phyloP scores from a whole-genome alignment of 495 filamentous ascomycete species.

The Monascus purpureus region DNA sequence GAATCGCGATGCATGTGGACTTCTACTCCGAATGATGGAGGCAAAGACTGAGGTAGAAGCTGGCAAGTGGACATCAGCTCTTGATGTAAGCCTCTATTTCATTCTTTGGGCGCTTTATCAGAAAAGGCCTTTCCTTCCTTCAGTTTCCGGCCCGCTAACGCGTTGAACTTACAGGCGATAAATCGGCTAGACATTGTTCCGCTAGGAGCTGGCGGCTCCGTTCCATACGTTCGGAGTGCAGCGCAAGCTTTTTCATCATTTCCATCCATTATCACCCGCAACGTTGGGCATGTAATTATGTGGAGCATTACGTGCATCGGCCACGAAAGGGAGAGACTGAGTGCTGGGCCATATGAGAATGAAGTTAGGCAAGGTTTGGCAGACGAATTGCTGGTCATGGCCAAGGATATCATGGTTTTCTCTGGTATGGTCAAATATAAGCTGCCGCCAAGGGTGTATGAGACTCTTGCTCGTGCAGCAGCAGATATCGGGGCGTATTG shows the following conservation, averaged over 20 bases:
- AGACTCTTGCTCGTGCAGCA: constrained; percentile 63
- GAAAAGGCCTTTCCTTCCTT: not conserved
- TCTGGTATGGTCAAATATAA: constrained; percentile 88
- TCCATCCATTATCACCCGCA: constrained; percentile 64
- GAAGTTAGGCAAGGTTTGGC: constrained; percentile 55
- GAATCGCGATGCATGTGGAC: constrained; percentile 55
- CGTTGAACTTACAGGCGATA: constrained; percentile 45
- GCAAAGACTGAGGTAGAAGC: constrained; percentile 58
- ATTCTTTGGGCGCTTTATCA: constrained; percentile 1
- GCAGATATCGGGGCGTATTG: constrained; percentile 51
- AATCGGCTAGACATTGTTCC: constrained; percentile 61
- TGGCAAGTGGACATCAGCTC: constrained; percentile 57
- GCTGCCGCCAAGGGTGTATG: constrained; percentile 60
- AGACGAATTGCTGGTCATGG: constrained; percentile 56
- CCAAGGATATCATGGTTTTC: constrained; percentile 83
- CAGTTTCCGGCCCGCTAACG: constrained; percentile 3
- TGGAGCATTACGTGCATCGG: constrained; percentile 84
- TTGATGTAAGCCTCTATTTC: constrained; percentile 54
- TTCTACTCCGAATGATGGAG: constrained; percentile 63
- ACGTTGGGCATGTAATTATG: constrained; percentile 76
- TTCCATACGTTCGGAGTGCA: constrained; percentile 55
- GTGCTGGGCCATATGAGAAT: constrained; percentile 54
- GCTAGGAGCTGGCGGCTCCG: constrained; percentile 50
- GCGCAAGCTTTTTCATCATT: constrained; percentile 65
- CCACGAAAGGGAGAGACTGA: constrained; percentile 53